These are phyloP conservation scores for Metschnikowia reukaufii DNA, from an alignment of 805 yeast genomes.

Conservation along the genomic window DNA sequence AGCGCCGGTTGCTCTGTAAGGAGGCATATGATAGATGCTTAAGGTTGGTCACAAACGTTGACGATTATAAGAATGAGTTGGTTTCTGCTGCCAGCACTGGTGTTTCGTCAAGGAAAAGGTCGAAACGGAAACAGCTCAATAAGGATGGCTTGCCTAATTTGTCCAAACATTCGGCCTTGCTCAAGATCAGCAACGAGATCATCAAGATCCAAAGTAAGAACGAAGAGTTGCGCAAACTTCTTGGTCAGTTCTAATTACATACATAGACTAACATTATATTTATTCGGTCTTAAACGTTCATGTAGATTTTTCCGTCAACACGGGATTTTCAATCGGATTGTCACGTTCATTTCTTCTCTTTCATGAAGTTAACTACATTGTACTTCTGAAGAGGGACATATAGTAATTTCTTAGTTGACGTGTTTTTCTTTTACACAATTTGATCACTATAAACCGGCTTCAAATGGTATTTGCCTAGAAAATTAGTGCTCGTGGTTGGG, in stretches of 20 bases:
- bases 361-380: too few species aligned
- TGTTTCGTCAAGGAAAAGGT: slow-evolving; percentile 26
- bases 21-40: slow-evolving; percentile 46
- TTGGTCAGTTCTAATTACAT: slow-evolving; percentile 8
- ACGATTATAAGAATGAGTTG: slow-evolving; percentile 36
- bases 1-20: slow-evolving; percentile 44
- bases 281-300: not conserved
- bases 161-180: slow-evolving; percentile 44
- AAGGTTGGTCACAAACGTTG: slow-evolving; percentile 39
- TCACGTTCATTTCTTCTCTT: too few species aligned
- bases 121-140: slow-evolving; percentile 39
- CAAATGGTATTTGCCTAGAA: too few species aligned
- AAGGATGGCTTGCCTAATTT: slow-evolving; percentile 48
- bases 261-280: not conserved
- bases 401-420: too few species aligned
- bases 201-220: slow-evolving; percentile 33
- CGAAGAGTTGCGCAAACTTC: slow-evolving; percentile 31
- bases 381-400: too few species aligned
- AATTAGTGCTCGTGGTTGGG: too few species aligned
- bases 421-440: too few species aligned
- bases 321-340: too few species aligned
- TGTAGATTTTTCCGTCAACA: too few species aligned
- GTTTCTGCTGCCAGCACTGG: slow-evolving; percentile 22
- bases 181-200: slow-evolving; percentile 41
- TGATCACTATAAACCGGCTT: too few species aligned